These are phyloP conservation scores for Vaccinium darrowii DNA, from an alignment of 148 eudicot species.

Conservation along the genomic window DNA sequence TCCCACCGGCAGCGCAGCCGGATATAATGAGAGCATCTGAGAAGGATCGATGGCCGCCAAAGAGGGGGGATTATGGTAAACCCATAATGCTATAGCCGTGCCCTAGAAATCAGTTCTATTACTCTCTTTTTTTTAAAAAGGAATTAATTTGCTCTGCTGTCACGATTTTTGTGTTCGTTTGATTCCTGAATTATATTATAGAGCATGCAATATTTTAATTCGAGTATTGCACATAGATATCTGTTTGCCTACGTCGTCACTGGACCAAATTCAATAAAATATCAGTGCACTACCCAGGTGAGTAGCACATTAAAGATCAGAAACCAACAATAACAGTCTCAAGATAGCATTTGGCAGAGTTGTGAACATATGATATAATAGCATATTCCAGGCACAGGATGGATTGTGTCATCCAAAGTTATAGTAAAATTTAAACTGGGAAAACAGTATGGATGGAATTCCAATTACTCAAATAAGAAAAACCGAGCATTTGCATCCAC, in stretches of 20 bases:
- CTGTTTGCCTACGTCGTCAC: conserved; percentile 76
- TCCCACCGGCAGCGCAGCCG: no score
- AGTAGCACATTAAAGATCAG: conserved; percentile 9
- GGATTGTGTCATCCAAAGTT: background rate
- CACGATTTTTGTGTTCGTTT: background rate
- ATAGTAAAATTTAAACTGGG: background rate
- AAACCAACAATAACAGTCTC: background rate
- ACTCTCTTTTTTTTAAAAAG: background rate
- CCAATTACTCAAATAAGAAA: background rate
- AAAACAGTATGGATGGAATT: background rate
- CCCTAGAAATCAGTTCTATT: background rate
- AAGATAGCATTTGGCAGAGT: conserved; percentile 10
- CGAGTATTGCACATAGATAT: conserved; percentile 30
- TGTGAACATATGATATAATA: background rate
- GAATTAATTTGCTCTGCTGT: no score
- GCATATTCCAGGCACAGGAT: background rate
- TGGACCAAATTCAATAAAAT: conserved; percentile 29
- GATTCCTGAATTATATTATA: background rate
- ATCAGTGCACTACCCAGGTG: conserved; percentile 9
- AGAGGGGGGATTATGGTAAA: no score
- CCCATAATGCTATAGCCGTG: no score
- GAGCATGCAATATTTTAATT: background rate
- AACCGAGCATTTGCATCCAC: background rate
- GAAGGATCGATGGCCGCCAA: no score
- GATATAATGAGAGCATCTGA: no score